Conservation (phyloP, 805 yeast species). For the Cyberlindnera maclurae region DNA sequence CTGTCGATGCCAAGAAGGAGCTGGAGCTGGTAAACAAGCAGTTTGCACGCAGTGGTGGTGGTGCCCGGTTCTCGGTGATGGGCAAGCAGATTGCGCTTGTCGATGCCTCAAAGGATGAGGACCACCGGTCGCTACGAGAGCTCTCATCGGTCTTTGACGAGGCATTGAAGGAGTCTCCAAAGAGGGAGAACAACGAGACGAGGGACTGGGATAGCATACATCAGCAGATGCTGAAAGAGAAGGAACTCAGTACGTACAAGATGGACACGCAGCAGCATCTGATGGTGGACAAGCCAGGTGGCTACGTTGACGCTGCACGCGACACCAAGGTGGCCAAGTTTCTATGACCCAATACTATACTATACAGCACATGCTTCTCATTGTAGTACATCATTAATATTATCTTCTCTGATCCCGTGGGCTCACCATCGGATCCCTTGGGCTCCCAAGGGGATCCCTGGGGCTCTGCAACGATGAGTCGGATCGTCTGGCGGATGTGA, state of each 20-base stretch:
- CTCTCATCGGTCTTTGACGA: background rate
- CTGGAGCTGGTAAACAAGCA: constrained; percentile 29
- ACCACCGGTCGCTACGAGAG: background rate
- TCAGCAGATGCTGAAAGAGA: constrained; percentile 24
- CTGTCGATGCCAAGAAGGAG: constrained; percentile 36
- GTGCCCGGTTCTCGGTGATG: background rate
- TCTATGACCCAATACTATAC: constrained; percentile 18
- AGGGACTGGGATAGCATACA: constrained; percentile 10
- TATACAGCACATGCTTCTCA: background rate
- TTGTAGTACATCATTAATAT: constrained; percentile 1
- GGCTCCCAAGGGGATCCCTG: constrained; percentile 3
- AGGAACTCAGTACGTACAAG: constrained; percentile 23
- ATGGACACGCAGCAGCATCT: constrained; percentile 29
- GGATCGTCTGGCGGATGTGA: constrained; percentile 7
- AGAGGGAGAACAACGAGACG: too few relatives aligned
- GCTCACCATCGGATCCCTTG: constrained; percentile 4
- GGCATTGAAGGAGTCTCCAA: background rate
- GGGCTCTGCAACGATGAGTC: constrained; percentile 1
- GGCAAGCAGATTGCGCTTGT: background rate
- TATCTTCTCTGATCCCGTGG: background rate
- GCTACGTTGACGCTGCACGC: constrained; percentile 30
- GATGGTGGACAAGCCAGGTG: constrained; percentile 34
- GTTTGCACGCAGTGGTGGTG: constrained; percentile 15
- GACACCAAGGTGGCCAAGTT: constrained; percentile 31
- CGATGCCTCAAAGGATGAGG: background rate